phyloP scores from a whole-genome alignment of 2,329 filamentous ascomycete species.

The Ascochyta fabae region DNA sequence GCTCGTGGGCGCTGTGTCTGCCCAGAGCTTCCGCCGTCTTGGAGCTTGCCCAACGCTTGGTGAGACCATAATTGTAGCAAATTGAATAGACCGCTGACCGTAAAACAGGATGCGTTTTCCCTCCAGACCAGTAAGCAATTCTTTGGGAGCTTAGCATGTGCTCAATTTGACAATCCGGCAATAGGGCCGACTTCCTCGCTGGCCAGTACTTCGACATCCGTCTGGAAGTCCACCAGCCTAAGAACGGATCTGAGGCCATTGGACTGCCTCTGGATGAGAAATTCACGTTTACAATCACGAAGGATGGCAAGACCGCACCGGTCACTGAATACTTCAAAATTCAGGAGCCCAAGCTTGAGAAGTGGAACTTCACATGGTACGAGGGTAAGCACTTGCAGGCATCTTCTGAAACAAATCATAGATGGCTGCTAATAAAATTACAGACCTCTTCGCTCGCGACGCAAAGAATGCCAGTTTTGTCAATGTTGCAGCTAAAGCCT shows the following conservation, averaged over 20 bases:
- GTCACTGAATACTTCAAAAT: conserved; percentile 73
- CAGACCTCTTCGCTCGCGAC: conserved; percentile 77
- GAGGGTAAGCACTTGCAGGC: conserved; percentile 60
- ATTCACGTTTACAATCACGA: conserved; percentile 77
- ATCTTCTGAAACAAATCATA: background rate
- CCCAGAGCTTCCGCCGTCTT: conserved; percentile 63
- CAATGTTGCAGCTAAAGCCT: conserved; percentile 80
- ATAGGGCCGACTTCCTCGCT: conserved; percentile 77
- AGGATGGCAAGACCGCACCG: conserved; percentile 61
- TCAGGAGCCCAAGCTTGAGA: conserved; percentile 74
- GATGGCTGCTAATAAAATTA: background rate
- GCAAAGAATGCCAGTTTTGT: conserved; percentile 73
- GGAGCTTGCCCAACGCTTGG: conserved; percentile 63
- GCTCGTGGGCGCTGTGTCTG: conserved; percentile 40
- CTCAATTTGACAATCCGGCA: conserved; percentile 10
- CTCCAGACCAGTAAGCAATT: conserved; percentile 61
- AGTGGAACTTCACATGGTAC: conserved; percentile 84
- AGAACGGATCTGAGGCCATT: conserved; percentile 82
- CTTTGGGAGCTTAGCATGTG: conserved; percentile 5
- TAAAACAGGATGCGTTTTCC: conserved; percentile 57
- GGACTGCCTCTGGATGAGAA: conserved; percentile 72
- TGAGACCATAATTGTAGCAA: conserved; percentile 24
- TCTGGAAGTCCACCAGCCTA: conserved; percentile 79
- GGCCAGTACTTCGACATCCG: conserved; percentile 86
- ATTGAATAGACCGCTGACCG: conserved; percentile 22